Percentiles rank a stretch among this genome's conserved stretches.
These are phyloP conservation scores for Didymella pomorum DNA, from an alignment of 2,329 filamentous ascomycete species.

Conservation along the genomic window DNA sequence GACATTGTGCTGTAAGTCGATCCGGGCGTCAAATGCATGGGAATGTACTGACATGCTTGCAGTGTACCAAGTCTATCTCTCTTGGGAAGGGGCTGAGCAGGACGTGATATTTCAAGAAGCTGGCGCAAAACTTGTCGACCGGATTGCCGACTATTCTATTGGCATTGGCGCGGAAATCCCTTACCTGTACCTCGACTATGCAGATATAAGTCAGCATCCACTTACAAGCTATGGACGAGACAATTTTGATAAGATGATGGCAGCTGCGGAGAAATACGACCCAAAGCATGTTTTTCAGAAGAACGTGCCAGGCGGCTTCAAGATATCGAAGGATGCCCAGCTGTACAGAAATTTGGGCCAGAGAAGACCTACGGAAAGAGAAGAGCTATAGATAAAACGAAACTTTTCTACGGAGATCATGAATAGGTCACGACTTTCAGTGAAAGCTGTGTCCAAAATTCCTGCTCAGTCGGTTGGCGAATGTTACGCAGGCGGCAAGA, in stretches of 20 bases:
- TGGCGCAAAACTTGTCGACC: constrained; percentile 26
- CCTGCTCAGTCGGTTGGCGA: no score
- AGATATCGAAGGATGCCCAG: constrained; percentile 30
- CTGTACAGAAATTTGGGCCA: background rate
- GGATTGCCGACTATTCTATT: constrained; percentile 27
- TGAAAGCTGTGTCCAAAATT: no score
- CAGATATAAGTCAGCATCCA: constrained; percentile 30
- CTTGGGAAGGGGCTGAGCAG: constrained; percentile 33
- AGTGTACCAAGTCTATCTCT: constrained; percentile 34
- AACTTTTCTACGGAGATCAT: no score
- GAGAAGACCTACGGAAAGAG: background rate
- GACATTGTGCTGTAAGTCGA: constrained; percentile 28
- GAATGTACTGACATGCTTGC: background rate
- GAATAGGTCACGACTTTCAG: no score
- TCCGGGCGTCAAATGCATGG: accelerated
- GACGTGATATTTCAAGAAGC: constrained; percentile 31
- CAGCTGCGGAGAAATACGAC: constrained; percentile 33
- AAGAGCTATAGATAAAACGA: background rate
- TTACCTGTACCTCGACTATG: constrained; percentile 48
- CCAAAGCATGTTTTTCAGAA: constrained; percentile 36
- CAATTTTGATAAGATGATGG: constrained; percentile 33
- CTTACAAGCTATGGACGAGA: constrained; percentile 32
- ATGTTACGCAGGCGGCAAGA: no score
- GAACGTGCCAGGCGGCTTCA: constrained; percentile 39
- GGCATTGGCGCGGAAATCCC: constrained; percentile 34